Conservation (phyloP, 345 rosid species). For the Mallotus nudiflorus region DNA sequence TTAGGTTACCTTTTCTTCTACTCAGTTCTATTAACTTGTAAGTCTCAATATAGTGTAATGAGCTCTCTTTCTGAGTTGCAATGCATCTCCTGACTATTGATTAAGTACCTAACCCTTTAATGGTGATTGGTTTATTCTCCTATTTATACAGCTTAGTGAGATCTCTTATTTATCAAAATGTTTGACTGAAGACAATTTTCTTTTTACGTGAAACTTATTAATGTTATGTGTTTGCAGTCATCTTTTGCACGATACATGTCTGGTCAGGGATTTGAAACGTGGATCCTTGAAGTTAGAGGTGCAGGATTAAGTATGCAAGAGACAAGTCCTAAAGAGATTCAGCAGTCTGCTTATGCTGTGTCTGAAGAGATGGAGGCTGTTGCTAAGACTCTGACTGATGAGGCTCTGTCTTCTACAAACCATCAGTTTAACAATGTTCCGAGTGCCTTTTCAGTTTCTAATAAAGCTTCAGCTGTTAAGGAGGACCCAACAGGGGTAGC, state of each 20-base stretch:
- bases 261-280: conserved; percentile 88
- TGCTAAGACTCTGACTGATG: conserved; percentile 46
- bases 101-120: too few species aligned
- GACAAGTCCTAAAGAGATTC: conserved; percentile 53
- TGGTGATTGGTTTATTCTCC: not conserved
- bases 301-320: conserved; percentile 81
- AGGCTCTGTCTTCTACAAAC: conserved; percentile 29
- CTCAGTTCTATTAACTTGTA: not conserved
- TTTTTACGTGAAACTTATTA: too few species aligned
- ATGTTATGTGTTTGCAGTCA: conserved; percentile 46
- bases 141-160: not conserved
- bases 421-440: conserved; percentile 28
- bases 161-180: not conserved
- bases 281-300: conserved; percentile 96
- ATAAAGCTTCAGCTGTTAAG: conserved; percentile 33
- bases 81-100: not conserved
- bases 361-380: conserved; percentile 61
- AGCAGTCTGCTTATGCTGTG: conserved; percentile 47
- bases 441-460: conserved; percentile 29
- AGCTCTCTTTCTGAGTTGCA: not conserved
- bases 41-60: too few species aligned
- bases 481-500: conserved; percentile 43
- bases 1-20: too few species aligned
- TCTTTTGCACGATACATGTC: conserved; percentile 93
- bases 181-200: not conserved